phyloP scores from a whole-genome alignment of 495 filamentous ascomycete species.

The Hypomontagnella monticulosa region DNA sequence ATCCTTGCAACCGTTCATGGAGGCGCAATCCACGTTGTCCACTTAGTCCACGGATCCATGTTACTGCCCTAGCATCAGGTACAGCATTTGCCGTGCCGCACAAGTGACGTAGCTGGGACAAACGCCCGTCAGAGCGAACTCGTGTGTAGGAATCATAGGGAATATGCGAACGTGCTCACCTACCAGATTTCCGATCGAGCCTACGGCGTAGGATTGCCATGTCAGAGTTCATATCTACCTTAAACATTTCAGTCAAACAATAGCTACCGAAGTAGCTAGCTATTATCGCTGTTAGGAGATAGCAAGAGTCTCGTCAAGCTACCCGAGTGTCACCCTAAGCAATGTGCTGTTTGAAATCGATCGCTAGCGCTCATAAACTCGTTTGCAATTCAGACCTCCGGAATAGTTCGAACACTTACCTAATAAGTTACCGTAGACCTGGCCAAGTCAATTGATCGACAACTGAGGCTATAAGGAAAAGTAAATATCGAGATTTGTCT shows the following conservation, averaged over 20 bases:
- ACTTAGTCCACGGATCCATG: constrained; percentile 35
- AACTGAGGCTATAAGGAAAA: too few relatives aligned
- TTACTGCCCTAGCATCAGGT: constrained; percentile 27
- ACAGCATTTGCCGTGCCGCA: constrained; percentile 37
- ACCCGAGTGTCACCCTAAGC: constrained; percentile 13
- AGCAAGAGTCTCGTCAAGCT: not conserved
- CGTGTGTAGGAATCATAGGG: constrained; percentile 7
- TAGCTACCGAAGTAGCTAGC: too few relatives aligned
- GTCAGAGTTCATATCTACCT: constrained; percentile 1
- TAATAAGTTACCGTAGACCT: not conserved
- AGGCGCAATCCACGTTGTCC: constrained; percentile 19
- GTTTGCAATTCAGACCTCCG: constrained; percentile 3
- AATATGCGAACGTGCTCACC: constrained; percentile 14
- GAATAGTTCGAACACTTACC: not conserved
- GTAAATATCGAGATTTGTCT: constrained; percentile 14
- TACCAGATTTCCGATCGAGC: not conserved
- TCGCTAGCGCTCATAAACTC: constrained; percentile 14
- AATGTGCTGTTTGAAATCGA: constrained; percentile 20
- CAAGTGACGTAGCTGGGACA: constrained; percentile 40
- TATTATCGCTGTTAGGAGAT: too few relatives aligned
- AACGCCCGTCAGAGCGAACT: constrained; percentile 35
- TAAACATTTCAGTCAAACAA: too few relatives aligned
- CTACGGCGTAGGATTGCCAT: constrained; percentile 19
- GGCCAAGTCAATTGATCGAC: not conserved
- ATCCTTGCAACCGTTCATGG: constrained; percentile 42